These are phyloP conservation scores for Taiozyma sp. DNA, from an alignment of 1,139 yeast species.

Conservation along the genomic window DNA sequence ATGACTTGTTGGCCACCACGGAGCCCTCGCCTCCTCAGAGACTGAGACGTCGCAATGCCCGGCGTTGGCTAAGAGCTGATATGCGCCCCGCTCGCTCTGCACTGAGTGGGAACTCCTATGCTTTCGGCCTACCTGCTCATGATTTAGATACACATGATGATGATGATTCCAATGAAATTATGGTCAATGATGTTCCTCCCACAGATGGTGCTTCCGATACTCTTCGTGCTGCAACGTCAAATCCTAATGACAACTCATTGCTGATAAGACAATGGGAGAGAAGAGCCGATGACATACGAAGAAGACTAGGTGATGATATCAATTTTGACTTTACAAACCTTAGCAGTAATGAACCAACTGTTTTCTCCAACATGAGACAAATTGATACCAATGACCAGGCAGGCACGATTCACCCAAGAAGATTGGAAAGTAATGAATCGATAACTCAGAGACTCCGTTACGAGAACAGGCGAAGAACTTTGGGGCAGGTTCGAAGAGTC, in stretches of 20 bases:
- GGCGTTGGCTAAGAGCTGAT: conserved; percentile 4
- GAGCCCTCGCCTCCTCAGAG: neutral
- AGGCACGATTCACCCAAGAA: neutral
- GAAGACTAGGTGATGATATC: conserved; percentile 6
- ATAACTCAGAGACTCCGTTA: conserved; percentile 1
- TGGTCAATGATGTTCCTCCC: neutral
- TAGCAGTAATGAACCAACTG: neutral
- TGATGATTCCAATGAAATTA: neutral
- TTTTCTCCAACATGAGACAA: neutral
- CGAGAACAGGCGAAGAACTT: neutral
- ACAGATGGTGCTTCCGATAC: neutral
- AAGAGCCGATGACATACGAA: conserved; percentile 6
- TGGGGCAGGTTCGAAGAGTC: conserved; percentile 1
- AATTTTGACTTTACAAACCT: conserved; percentile 1
- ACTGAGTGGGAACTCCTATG: neutral
- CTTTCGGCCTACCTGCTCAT: neutral
- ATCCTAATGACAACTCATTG: neutral
- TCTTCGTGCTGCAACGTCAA: neutral
- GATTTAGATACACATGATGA: neutral
- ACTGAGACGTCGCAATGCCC: conserved; percentile 4
- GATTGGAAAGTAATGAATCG: neutral
- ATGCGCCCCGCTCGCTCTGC: neutral
- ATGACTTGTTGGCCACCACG: neutral
- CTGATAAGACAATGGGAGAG: conserved; percentile 2
- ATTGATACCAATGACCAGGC: neutral